phyloP scores from a whole-genome alignment of 768 basidiomycete species.

The Lentinula edodes region DNA sequence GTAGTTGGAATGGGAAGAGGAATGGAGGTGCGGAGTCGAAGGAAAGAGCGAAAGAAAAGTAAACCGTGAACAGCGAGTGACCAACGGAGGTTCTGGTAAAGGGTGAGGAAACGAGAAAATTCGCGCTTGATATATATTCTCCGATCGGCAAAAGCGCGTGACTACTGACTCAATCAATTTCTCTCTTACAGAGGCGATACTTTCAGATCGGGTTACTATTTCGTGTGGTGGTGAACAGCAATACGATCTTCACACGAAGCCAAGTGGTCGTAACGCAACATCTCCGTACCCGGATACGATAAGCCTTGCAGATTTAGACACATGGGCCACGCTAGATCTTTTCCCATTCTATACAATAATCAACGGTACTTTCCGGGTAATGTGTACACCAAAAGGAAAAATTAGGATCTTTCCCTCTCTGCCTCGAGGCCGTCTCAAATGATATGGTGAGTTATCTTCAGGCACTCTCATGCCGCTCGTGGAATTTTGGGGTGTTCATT shows the following conservation, averaged over 20 bases:
- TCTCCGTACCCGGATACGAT: not conserved
- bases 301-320: not conserved
- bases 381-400: not conserved
- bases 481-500: conserved; percentile 30
- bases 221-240: not conserved
- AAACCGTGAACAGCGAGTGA: not conserved
- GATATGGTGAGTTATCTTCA: not conserved
- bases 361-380: not conserved
- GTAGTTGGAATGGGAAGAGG: not conserved
- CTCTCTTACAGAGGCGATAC: not conserved
- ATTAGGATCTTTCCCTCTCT: not conserved
- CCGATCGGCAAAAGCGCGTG: not conserved
- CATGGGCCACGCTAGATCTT: not conserved
- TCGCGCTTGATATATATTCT: not conserved
- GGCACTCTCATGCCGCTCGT: conserved; percentile 10
- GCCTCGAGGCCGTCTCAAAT: not conserved
- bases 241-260: not conserved
- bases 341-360: not conserved
- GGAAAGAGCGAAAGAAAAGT: not conserved
- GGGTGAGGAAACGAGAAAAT: not conserved
- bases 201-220: not conserved
- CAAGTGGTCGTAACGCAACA: not conserved
- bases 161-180: not conserved
- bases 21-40: not conserved
- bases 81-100: not conserved